phyloP scores from a whole-genome alignment of 2,329 filamentous ascomycete species.

The Cladosporium sphaerospermum region DNA sequence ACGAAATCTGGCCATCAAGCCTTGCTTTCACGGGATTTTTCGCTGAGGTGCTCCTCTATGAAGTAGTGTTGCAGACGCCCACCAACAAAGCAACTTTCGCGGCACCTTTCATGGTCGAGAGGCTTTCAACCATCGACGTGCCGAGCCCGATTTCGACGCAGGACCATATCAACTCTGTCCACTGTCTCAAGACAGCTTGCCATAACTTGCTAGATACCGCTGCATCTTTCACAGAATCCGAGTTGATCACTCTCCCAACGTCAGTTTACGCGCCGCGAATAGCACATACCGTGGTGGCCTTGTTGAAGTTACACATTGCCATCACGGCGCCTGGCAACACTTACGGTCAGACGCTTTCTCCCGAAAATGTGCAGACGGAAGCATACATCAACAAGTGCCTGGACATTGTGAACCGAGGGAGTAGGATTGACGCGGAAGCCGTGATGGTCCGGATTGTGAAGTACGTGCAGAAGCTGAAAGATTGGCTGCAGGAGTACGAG shows the following conservation, averaged over 20 bases:
- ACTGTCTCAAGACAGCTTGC: constrained; percentile 17
- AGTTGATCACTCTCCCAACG: constrained; percentile 19
- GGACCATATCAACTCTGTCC: constrained; percentile 22
- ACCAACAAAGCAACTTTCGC: constrained; percentile 26
- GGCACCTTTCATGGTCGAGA: constrained; percentile 26
- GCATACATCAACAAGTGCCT: constrained; percentile 21
- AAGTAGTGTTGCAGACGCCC: constrained; percentile 24
- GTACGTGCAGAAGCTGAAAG: neutral
- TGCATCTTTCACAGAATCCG: constrained; percentile 11
- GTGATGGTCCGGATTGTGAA: constrained; percentile 2
- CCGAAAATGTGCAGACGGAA: constrained; percentile 20
- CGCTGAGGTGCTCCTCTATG: constrained; percentile 24
- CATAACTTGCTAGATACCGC: constrained; percentile 22
- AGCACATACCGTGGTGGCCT: constrained; percentile 21
- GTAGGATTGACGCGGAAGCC: neutral
- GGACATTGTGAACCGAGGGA: neutral
- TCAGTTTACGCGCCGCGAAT: constrained; percentile 20
- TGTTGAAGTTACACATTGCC: constrained; percentile 25
- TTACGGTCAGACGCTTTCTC: constrained; percentile 21
- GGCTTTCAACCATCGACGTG: constrained; percentile 24
- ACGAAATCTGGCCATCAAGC: constrained; percentile 13
- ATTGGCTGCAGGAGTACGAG: constrained; percentile 9
- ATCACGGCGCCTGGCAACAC: constrained; percentile 22
- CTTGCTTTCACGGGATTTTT: constrained; percentile 23
- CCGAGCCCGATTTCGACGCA: constrained; percentile 20